Percentiles rank a stretch among this genome's conserved stretches.
Conservation (phyloP, 768 basidiomycete genomes). For the Amanita subjunquillea region DNA sequence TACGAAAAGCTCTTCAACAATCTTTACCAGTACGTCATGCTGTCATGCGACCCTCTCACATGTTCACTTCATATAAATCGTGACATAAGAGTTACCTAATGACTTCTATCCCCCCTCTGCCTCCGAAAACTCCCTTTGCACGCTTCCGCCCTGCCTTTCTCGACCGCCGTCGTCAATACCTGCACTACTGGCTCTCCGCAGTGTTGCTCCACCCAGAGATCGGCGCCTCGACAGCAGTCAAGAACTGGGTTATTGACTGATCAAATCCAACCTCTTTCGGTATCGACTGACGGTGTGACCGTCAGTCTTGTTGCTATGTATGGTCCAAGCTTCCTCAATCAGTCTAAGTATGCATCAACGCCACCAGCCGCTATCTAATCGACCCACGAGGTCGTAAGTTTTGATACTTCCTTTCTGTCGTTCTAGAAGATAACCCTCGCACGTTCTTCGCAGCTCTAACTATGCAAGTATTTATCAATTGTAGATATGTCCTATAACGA, state of each 20-base stretch:
- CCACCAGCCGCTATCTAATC: too few species aligned
- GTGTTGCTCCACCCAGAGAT: slow-evolving; percentile 64
- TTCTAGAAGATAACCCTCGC: too few species aligned
- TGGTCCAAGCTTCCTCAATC: too few species aligned
- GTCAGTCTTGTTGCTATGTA: too few species aligned
- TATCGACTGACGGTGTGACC: background rate
- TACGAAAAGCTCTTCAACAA: slow-evolving; percentile 25
- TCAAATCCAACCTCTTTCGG: background rate
- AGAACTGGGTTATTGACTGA: slow-evolving; percentile 33
- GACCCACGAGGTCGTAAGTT: too few species aligned
- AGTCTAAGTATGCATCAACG: too few species aligned
- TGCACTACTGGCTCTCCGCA: slow-evolving; percentile 58
- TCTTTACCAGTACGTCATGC: slow-evolving; percentile 40
- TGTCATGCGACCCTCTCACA: background rate
- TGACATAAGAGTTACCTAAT: slow-evolving; percentile 30
- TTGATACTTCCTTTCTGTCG: too few species aligned
- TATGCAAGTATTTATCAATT: too few species aligned
- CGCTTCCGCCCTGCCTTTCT: slow-evolving; percentile 48
- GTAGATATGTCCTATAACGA: too few species aligned
- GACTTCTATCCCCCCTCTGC: slow-evolving; percentile 44
- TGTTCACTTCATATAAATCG: slow-evolving; percentile 1
- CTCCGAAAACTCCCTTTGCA: slow-evolving; percentile 64
- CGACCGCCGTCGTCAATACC: slow-evolving; percentile 25
- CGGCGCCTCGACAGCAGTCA: slow-evolving; percentile 48
- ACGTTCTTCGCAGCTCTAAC: too few species aligned